These are phyloP conservation scores for Mycena sp. DNA, from an alignment of 1,284 basidiomycete species.

Conservation along the genomic window DNA sequence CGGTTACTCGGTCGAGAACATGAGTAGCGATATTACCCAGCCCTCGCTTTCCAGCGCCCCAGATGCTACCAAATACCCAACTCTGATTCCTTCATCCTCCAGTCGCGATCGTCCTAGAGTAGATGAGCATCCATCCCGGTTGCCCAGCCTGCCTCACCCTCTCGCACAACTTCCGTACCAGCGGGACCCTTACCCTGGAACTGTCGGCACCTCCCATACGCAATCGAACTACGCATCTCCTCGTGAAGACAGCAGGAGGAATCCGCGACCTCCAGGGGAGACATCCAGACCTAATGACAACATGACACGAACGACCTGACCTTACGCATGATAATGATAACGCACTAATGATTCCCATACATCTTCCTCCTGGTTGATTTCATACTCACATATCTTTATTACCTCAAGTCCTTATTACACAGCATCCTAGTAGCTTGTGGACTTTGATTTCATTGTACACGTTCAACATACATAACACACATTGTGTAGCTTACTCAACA, in stretches of 20 bases:
- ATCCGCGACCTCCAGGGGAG: background rate
- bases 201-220: background rate
- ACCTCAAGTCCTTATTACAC: slow-evolving; percentile 11
- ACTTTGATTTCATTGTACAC: slow-evolving; percentile 20
- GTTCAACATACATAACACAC: background rate
- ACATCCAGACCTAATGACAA: background rate
- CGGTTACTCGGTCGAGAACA: slow-evolving; percentile 23
- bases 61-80: slow-evolving; percentile 19
- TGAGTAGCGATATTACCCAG: slow-evolving; percentile 25
- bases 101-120: background rate
- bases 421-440: slow-evolving; percentile 17
- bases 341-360: slow-evolving; percentile 11
- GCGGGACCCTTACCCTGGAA: slow-evolving; percentile 1
- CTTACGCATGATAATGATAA: slow-evolving; percentile 9
- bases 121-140: background rate
- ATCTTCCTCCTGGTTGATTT: no score
- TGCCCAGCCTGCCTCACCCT: slow-evolving; percentile 2
- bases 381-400: slow-evolving; percentile 24
- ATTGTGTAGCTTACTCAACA: slow-evolving; percentile 20
- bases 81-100: slow-evolving; percentile 2
- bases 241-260: background rate
- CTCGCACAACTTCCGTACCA: slow-evolving; percentile 5
- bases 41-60: slow-evolving; percentile 19
- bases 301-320: slow-evolving; percentile 10
- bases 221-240: background rate